Percentiles rank a stretch among this genome's conserved stretches.
These are phyloP conservation scores for Emergomyces pasteurianus DNA, from an alignment of 2,329 filamentous ascomycete genomes.

Conservation along the genomic window DNA sequence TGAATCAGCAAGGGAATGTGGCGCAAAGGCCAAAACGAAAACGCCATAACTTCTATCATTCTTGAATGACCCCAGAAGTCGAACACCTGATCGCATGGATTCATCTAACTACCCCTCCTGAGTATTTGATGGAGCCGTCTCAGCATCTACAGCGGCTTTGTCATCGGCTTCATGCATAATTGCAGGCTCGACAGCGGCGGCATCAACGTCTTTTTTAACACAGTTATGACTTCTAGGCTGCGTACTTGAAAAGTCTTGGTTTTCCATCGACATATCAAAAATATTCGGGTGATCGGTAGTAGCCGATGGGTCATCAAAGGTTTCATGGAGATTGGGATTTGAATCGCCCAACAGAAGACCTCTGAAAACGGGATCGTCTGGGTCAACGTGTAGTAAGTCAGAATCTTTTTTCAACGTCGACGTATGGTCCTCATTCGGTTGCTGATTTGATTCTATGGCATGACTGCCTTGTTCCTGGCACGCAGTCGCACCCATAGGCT, in stretches of 20 bases:
- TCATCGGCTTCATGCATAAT: constrained; percentile 8
- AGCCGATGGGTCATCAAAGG: constrained; percentile 3
- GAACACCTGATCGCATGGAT: background rate
- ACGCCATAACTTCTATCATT: background rate
- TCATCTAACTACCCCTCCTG: background rate
- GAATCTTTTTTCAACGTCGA: background rate
- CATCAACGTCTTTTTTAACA: constrained; percentile 6
- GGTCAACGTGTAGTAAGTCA: background rate
- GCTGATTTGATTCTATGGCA: background rate
- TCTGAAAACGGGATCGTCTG: constrained; percentile 13
- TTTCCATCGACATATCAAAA: constrained; percentile 24
- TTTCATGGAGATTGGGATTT: background rate
- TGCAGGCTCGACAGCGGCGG: constrained; percentile 5
- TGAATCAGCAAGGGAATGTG: background rate
- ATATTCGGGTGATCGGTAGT: constrained; percentile 12
- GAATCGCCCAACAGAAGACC: constrained; percentile 19
- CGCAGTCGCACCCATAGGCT: background rate
- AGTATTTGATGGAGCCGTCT: background rate
- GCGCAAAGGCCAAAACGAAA: background rate
- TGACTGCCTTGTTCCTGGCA: background rate
- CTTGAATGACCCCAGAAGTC: background rate
- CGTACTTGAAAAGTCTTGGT: constrained; percentile 14
- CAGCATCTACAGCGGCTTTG: background rate
- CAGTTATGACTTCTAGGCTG: constrained; percentile 13
- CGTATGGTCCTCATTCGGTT: background rate